These are phyloP conservation scores for Rhodotorula sp. DNA, from an alignment of 1,284 basidiomycete species.

Conservation along the genomic window DNA sequence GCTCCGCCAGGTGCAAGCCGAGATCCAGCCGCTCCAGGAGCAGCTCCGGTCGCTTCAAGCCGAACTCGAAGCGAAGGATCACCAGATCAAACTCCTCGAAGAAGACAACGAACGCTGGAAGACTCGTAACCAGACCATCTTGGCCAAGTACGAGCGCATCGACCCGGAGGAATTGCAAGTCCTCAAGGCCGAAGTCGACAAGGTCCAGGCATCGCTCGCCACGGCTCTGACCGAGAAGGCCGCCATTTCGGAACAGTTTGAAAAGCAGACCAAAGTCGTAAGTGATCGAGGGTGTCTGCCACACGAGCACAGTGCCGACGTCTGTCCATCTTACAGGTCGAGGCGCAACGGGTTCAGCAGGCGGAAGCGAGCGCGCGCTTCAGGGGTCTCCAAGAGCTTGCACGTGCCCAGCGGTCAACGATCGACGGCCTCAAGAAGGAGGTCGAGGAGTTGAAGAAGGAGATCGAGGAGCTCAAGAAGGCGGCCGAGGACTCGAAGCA, in stretches of 20 bases:
- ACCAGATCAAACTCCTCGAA: conserved; percentile 69
- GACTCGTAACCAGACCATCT: conserved; percentile 72
- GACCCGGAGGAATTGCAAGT: conserved; percentile 82
- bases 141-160: conserved; percentile 85
- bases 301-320: not conserved
- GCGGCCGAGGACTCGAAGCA: conserved; percentile 31
- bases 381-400: conserved; percentile 53
- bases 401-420: conserved; percentile 49
- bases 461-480: conserved; percentile 18
- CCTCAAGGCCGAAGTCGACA: conserved; percentile 69
- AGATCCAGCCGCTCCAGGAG: conserved; percentile 75
- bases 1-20: conserved; percentile 57
- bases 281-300: conserved; percentile 12
- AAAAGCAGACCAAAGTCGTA: conserved; percentile 48
- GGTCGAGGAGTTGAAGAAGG: conserved; percentile 31
- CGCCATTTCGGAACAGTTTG: conserved; percentile 38
- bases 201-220: conserved; percentile 51
- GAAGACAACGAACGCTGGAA: conserved; percentile 82
- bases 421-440: conserved; percentile 43
- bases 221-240: conserved; percentile 49
- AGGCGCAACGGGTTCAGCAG: conserved; percentile 28
- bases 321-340: conserved; percentile 13
- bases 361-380: conserved; percentile 40
- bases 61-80: conserved; percentile 69
- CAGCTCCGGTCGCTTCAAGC: conserved; percentile 66